These are phyloP conservation scores for Halenospora varia DNA, from an alignment of 495 filamentous ascomycete species.

Conservation along the genomic window DNA sequence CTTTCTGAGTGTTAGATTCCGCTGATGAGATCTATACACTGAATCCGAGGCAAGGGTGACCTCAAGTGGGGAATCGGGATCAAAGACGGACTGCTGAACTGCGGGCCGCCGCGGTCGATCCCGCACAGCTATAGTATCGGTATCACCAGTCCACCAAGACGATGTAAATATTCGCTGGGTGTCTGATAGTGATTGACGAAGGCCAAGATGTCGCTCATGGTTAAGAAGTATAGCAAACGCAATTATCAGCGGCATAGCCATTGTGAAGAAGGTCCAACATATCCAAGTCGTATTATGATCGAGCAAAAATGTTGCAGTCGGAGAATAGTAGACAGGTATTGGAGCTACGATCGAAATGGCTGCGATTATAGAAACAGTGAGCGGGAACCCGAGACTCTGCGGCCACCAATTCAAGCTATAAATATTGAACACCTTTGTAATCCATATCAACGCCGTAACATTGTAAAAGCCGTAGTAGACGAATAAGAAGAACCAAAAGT, in stretches of 20 bases:
- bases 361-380: conserved; percentile 52
- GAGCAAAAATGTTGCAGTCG: conserved; percentile 41
- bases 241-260: conserved; percentile 58
- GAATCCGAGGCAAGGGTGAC: conserved; percentile 19
- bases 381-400: conserved; percentile 50
- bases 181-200: conserved; percentile 51
- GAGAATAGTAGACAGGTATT: conserved; percentile 52
- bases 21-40: neutral
- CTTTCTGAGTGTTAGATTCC: conserved; percentile 24
- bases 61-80: conserved; percentile 23
- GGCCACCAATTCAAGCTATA: conserved; percentile 66
- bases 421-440: conserved; percentile 64
- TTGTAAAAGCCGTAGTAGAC: conserved; percentile 65
- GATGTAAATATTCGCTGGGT: conserved; percentile 60
- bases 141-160: conserved; percentile 51
- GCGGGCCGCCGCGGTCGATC: conserved; percentile 26
- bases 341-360: conserved; percentile 48
- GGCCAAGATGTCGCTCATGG: conserved; percentile 51
- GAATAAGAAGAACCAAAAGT: conserved; percentile 65
- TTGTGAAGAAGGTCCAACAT: conserved; percentile 58
- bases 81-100: conserved; percentile 16
- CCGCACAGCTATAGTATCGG: conserved; percentile 16
- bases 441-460: conserved; percentile 58
- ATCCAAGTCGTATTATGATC: conserved; percentile 61
- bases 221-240: conserved; percentile 56